Percentiles rank a stretch among this genome's conserved stretches.
Evolutionary conservation across 441 rosid species (phyloP).

Genomic region (Manihot esculenta): DNA sequence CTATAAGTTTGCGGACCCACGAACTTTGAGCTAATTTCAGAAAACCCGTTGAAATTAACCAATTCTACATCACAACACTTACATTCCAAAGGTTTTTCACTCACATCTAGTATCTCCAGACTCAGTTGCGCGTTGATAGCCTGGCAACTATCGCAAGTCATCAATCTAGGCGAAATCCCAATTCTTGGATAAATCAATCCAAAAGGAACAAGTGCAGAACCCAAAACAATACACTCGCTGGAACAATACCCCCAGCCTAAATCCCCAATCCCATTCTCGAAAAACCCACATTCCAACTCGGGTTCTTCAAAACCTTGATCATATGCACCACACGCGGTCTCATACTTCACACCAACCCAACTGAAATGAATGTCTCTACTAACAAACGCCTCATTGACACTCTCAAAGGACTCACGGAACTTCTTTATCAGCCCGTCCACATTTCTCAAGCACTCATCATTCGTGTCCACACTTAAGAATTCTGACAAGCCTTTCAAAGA

Average conservation of each 20-base stretch:
- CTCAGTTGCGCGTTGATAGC: slow-evolving; percentile 37
- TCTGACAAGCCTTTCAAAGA: slow-evolving; percentile 40
- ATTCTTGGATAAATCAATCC: slow-evolving; percentile 81
- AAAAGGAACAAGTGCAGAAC: slow-evolving; percentile 67
- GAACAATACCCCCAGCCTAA: slow-evolving; percentile 91
- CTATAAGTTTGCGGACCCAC: slow-evolving; percentile 20
- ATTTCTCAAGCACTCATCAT: slow-evolving; percentile 38
- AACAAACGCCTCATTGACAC: slow-evolving; percentile 57
- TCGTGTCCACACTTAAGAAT: slow-evolving; percentile 44
- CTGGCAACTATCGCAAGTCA: slow-evolving; percentile 20
- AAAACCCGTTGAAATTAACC: slow-evolving; percentile 30
- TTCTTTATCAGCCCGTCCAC: slow-evolving; percentile 35
- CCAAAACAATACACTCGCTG: slow-evolving; percentile 57
- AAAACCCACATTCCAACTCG: slow-evolving; percentile 34
- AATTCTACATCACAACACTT: slow-evolving; percentile 69
- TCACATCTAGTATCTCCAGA: slow-evolving; percentile 72
- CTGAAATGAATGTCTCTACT: slow-evolving; percentile 73
- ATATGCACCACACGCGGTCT: slow-evolving; percentile 23
- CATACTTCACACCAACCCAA: slow-evolving; percentile 71
- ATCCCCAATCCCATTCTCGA: slow-evolving; percentile 52
- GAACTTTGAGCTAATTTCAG: slow-evolving; percentile 18
- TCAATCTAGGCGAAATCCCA: slow-evolving; percentile 34
- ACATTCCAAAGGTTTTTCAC: slow-evolving; percentile 73
- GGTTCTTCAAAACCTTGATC: slow-evolving; percentile 11
- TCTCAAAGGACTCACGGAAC: slow-evolving; percentile 45